phyloP scores from a whole-genome alignment of 129 eudicot genomes.

The Heracleum sosnowskyi region DNA sequence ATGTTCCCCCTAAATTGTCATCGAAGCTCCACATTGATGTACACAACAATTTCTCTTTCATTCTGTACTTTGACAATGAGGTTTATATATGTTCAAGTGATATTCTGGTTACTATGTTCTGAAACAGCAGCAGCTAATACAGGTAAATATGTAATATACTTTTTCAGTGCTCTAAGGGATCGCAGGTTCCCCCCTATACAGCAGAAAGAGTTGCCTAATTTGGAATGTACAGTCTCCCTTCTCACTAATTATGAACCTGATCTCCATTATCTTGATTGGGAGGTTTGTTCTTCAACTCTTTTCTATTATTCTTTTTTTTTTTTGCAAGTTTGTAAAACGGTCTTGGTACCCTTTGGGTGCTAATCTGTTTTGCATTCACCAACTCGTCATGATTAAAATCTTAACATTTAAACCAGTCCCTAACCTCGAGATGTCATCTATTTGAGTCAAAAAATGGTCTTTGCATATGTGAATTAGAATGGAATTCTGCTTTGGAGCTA shows the following conservation, averaged over 20 bases:
- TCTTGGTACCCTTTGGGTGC: not conserved
- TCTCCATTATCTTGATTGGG: conserved; percentile 79
- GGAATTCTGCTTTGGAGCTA: not conserved
- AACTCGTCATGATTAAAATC: not conserved
- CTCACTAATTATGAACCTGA: conserved; percentile 78
- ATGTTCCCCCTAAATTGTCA: not conserved
- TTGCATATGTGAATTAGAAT: not conserved
- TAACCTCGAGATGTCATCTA: not conserved
- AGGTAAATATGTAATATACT: not conserved
- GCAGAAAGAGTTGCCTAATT: conserved; percentile 71
- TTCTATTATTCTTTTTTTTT: not conserved
- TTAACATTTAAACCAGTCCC: not conserved
- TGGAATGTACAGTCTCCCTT: conserved; percentile 85
- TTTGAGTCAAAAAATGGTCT: not conserved
- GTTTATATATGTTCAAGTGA: not conserved
- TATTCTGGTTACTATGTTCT: not conserved
- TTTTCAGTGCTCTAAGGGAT: conserved; percentile 78
- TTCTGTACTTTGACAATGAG: not conserved
- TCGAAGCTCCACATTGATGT: not conserved
- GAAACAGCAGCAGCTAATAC: not conserved
- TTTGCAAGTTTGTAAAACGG: not conserved
- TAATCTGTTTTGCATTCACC: not conserved
- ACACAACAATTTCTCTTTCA: not conserved
- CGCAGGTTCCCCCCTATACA: conserved; percentile 87
- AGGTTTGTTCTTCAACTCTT: conserved; percentile 39